Base-by-base conservation (phyloP, 2,329 filamentous ascomycete species). In the Diaporthe destruens region DNA sequence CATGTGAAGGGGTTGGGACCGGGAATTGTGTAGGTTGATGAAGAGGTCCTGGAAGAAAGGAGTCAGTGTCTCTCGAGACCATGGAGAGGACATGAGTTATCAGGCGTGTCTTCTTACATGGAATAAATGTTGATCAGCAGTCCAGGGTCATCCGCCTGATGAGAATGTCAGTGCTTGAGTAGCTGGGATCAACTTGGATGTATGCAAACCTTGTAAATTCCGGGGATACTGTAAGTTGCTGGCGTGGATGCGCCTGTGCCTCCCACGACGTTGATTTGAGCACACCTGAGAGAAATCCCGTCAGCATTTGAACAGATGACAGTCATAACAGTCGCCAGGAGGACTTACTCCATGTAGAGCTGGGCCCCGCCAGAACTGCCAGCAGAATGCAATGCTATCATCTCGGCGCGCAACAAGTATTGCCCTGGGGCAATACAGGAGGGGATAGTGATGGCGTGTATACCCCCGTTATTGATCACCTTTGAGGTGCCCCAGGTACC, bases 401-500 rank as follows among this genome's bases (percentile, higher is more conserved):
- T 80, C 69, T 80, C 80, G 32, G 77, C 77, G 12, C 79, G 76
- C 51, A 80, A 74, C 36, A 80, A 75, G 71, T 80, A 80, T 71
- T 80, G 78, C 42, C 80, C 80, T 32, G 75, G 73, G 5, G 78
- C 78, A 23, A 80, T 75, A 53, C 77, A 79, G 56, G 75, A 75
- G 18, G 79, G 79, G 25, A 80, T 78, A 18, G 76, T 75, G 63
- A 80, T 80, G 6, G 74, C 74, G 2, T 75, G 76, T 8, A 84
- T 81, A 55, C 85, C 82, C 69, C 83, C 83, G 77, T 86, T 86
- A 44, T 80, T 79, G 69, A 87, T 86, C 67, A 87, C 78, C 73
- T 81, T 84, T 54, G 81, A 82, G 63, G 84, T 84, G 16, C 80
- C 84, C 82, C 84, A 85, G 42, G 81, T 78, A 34, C 84, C 84